phyloP scores from a whole-genome alignment of 176 grass and related monocot species.

The Luzula sylvatica region DNA sequence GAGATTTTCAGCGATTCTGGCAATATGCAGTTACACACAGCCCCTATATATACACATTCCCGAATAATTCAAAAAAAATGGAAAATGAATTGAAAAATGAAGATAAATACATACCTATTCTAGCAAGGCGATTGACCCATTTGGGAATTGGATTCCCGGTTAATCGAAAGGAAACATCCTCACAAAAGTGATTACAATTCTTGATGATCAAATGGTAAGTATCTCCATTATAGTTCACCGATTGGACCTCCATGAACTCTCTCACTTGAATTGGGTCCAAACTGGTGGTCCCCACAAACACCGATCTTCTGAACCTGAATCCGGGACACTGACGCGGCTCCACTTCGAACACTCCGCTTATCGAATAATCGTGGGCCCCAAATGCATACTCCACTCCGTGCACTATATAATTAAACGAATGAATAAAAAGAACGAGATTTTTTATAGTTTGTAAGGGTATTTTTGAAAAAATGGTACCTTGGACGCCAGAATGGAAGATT shows the following conservation, averaged over 20 bases:
- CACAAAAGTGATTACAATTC: conserved; percentile 96
- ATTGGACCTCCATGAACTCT: conserved; percentile 66
- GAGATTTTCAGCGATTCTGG: conserved; percentile 39
- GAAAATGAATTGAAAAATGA: too few species aligned
- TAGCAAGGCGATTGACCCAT: conserved; percentile 90
- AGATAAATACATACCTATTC: conserved; percentile 86
- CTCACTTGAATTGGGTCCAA: conserved; percentile 69
- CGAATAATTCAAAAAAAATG: too few species aligned
- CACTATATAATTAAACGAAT: conserved; percentile 25
- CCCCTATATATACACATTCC: conserved; percentile 4
- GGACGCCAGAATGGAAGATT: conserved; percentile 85
- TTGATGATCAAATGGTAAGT: conserved; percentile 83
- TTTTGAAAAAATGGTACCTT: conserved; percentile 37
- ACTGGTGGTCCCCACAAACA: conserved; percentile 72
- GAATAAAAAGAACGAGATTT: too few species aligned
- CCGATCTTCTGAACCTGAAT: conserved; percentile 72
- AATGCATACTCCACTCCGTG: conserved; percentile 96
- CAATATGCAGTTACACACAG: conserved; percentile 35
- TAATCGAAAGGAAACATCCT: conserved; percentile 68
- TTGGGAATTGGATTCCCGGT: conserved; percentile 90
- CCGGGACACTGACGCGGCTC: conserved; percentile 80
- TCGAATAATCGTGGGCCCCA: conserved; percentile 78
- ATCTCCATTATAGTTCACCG: conserved; percentile 76
- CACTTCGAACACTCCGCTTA: conserved; percentile 93
- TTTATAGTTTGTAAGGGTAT: too few species aligned